phyloP scores from a whole-genome alignment of 768 basidiomycete species.

The Asterophora parasitica region DNA sequence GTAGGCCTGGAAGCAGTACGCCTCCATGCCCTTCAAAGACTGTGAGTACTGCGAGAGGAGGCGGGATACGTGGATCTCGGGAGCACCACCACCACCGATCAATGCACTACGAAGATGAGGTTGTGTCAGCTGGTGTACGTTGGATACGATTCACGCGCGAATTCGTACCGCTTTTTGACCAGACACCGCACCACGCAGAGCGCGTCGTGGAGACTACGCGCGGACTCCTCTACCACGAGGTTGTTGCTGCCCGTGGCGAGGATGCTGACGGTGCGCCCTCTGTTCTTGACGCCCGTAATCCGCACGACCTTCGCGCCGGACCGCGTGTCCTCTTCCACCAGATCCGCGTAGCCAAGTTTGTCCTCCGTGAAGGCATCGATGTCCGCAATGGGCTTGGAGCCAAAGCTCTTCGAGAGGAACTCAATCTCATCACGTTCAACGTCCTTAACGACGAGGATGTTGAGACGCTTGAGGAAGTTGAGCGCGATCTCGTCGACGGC shows the following conservation, averaged over 20 bases:
- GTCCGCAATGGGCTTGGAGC: slow-evolving; percentile 94
- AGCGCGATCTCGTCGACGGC: slow-evolving; percentile 98
- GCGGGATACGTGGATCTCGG: slow-evolving; percentile 95
- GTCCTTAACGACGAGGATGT: slow-evolving; percentile 95
- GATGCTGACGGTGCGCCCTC: slow-evolving; percentile 91
- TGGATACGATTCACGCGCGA: slow-evolving; percentile 19
- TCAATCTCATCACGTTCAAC: slow-evolving; percentile 98
- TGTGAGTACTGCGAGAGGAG: slow-evolving; percentile 87
- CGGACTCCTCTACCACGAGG: slow-evolving; percentile 93
- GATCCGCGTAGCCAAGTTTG: slow-evolving; percentile 94
- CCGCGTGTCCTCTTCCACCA: slow-evolving; percentile 84
- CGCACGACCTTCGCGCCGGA: slow-evolving; percentile 88
- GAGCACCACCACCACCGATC: slow-evolving; percentile 95
- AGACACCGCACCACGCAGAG: slow-evolving; percentile 98
- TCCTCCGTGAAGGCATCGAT: slow-evolving; percentile 98
- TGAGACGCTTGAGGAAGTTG: slow-evolving; percentile 94
- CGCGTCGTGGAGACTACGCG: slow-evolving; percentile 96
- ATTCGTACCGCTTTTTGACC: slow-evolving; percentile 88
- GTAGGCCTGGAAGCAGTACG: slow-evolving; percentile 98
- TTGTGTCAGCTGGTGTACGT: neutral
- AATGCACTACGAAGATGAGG: slow-evolving; percentile 51
- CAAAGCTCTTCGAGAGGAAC: slow-evolving; percentile 91
- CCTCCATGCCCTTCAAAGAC: slow-evolving; percentile 95
- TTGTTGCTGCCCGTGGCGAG: slow-evolving; percentile 92
- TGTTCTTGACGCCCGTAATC: slow-evolving; percentile 92